A percentile compares a stretch with the other conserved stretches of the same genome.
These are phyloP conservation scores for Medicago lupulina DNA, from an alignment of 306 rosid species.

Conservation along the genomic window DNA sequence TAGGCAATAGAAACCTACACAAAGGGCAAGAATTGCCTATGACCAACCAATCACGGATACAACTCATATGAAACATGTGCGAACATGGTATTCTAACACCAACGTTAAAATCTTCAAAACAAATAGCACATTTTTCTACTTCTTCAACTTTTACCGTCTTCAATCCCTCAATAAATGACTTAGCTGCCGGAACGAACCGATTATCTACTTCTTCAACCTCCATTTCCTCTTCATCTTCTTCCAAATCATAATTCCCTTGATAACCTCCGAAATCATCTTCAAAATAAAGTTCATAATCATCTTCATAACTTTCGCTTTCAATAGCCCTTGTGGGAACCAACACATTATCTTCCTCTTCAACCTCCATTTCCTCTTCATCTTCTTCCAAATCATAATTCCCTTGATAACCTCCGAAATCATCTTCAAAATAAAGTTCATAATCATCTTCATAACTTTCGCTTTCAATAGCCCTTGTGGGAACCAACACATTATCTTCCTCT, in stretches of 20 bases:
- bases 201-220: no score
- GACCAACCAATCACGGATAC: neutral
- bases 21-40: neutral
- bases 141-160: no score
- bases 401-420: no score
- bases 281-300: no score
- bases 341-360: neutral
- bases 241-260: no score
- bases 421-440: no score
- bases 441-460: no score
- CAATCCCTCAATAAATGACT: no score
- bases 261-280: no score
- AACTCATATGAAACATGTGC: conserved; percentile 12
- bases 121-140: neutral
- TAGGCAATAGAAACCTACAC: conserved; percentile 3
- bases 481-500: neutral
- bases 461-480: neutral
- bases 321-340: neutral
- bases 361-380: no score
- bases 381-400: neutral
- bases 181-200: neutral
- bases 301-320: no score
- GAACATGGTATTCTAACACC: conserved; percentile 18
- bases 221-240: no score
- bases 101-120: neutral